Evolutionary conservation across 768 basidiomycete species (phyloP), one percentile per base, ranked within the genome.

Genomic region (Phlebiopsis flavidoalba): DNA sequence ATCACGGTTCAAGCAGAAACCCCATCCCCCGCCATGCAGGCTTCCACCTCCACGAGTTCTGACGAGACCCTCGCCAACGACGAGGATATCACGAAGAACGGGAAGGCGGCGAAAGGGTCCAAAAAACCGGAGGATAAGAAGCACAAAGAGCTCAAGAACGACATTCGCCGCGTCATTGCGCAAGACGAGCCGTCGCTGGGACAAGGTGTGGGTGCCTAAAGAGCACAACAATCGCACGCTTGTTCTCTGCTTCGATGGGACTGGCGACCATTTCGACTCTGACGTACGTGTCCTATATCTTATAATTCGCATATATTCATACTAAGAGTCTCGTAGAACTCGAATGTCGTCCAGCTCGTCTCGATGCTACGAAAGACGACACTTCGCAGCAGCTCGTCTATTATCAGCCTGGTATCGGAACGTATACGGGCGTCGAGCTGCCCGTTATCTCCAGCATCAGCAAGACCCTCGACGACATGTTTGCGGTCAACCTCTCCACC

Each of bases 291-390:
- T 43, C 40, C 26, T 31, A 31, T 31, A 6, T 31, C 6, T 31
- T 31, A n/a, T 31, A 31, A 31, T n/a, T n/a, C n/a, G 26, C 2
- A 31, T 3, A 31, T 3, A 6, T 31, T 31, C 6, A 6, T 6
- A 6, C 26, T 31, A 31, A 31, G 3, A 6, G 3, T 31, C 6
- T 31, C 26, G 26, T 31, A 88, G 84, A 89, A 89, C 65, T 88
- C 87, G 15, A 88, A 88, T 63, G 78, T 88, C 57, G 78, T 89
- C 40, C 81, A 86, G 60, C 74, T 89, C 36, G 83, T 87, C 62
- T 80, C 84, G 3, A 80, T 85, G 80, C 69, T 88, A 61, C 84
- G 82, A 72, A 89, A 88, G 83, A 86, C 53, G 79, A 85, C 60
- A 74, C 76, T 31, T 61, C 67, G 11, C 71, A 83, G 57, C 88